A percentile compares a stretch with the other conserved stretches of the same genome.
Conservation (phyloP, 2,329 filamentous ascomycete genomes). For the Trichoderma asperellum region DNA sequence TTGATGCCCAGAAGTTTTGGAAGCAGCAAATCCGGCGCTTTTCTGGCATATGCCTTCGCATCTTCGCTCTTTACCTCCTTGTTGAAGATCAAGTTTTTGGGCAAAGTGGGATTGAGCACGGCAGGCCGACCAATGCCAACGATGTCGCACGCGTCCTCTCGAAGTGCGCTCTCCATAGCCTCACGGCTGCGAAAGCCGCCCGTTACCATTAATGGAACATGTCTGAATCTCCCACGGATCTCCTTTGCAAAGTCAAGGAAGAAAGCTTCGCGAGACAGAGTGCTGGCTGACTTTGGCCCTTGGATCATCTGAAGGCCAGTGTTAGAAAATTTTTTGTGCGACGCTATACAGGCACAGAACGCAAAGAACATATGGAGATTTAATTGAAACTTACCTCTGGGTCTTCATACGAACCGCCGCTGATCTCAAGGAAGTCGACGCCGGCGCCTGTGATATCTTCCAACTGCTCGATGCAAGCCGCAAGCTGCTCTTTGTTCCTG, state of each 20-base stretch:
- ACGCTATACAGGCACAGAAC: neutral
- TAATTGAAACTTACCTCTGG: conserved; percentile 44
- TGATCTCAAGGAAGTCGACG: conserved; percentile 71
- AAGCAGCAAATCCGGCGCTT: conserved; percentile 34
- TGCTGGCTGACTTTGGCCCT: conserved; percentile 37
- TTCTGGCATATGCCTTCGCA: conserved; percentile 39
- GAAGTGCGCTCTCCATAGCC: conserved; percentile 48
- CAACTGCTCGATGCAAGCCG: conserved; percentile 63
- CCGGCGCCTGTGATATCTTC: conserved; percentile 51
- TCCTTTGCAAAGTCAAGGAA: conserved; percentile 67
- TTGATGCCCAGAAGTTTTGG: conserved; percentile 34
- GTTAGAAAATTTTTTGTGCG: neutral
- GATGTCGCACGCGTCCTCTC: conserved; percentile 46
- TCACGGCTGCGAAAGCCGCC: conserved; percentile 62
- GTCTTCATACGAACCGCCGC: conserved; percentile 64
- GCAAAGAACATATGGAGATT: neutral
- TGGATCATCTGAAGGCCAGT: conserved; percentile 42
- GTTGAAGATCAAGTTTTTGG: conserved; percentile 44
- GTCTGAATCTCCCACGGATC: conserved; percentile 47
- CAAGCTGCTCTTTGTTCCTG: conserved; percentile 49
- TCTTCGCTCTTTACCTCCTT: conserved; percentile 41
- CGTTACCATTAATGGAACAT: conserved; percentile 59
- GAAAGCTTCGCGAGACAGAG: conserved; percentile 64
- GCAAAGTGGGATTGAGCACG: conserved; percentile 44
- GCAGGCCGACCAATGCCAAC: conserved; percentile 48